Evolutionary conservation across 2,329 filamentous ascomycete species (phyloP), one percentile per base, ranked within the genome.

Genomic region (Escovopsis weberi): DNA sequence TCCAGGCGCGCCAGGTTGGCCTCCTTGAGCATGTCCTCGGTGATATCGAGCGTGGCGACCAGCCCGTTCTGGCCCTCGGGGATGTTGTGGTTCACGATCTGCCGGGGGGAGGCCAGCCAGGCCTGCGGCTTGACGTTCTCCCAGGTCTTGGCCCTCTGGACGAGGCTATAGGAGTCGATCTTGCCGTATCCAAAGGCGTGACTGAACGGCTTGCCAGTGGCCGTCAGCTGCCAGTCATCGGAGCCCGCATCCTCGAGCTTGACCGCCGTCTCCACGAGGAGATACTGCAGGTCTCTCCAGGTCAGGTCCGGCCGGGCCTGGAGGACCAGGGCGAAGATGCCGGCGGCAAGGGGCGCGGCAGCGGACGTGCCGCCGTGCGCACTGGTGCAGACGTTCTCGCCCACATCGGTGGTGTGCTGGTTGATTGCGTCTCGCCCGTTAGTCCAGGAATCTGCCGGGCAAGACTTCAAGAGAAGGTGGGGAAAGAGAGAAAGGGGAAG

Each of bases 101-200:
- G 73, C 87, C 91, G 95, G 0, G 91, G 89, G 11, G 87, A 93
- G 60, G 82, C 87, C 60, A 74, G 87, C 89, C 91, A 98, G 6
- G 88, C 81, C 62, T 98, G 91, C 8, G 91, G 89, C 63, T 96
- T 96, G 49, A 96, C 87, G 18, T 80, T 73, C 50, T 85, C 70
- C 80, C 86, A 96, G 1, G 72, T 77, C 66, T 86, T 93, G 43
- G 91, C 88, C 43, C 74, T 77, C 55, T 95, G 81, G 12, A 98
- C 85, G 40, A 94, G 75, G 12, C 76, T 75, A 56, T 81, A 94
- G 1, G 83, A 83, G 59, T 98, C 91, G 34, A 96, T 75, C 65
- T 95, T 96, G 56, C 91, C 91, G 55, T 94, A 98, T 37, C 89
- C 91, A 63, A 83, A 98, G 38, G 85, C 86, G 59, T 98, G 91